Evolutionary conservation across 2,329 filamentous ascomycete species (phyloP).

Genomic region (Fusarium pseudoanthophilum): DNA sequence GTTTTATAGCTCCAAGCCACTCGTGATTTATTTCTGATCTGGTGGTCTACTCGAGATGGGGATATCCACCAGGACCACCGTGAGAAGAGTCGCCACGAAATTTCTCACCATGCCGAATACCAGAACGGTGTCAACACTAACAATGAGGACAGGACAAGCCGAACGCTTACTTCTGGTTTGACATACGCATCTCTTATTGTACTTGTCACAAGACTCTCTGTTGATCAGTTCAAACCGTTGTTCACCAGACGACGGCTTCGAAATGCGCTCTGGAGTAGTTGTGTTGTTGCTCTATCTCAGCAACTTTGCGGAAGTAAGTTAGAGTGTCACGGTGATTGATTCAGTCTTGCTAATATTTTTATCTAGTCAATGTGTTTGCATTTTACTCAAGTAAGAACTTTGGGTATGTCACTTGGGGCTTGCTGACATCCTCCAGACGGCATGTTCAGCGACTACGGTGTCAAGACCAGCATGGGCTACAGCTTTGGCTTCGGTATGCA

Average conservation of each 20-base stretch:
- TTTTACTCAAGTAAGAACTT: conserved; percentile 55
- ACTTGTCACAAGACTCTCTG: conserved; percentile 20
- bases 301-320: conserved; percentile 45
- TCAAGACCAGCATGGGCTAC: conserved; percentile 33
- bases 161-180: conserved; percentile 1
- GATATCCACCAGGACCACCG: not conserved
- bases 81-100: not conserved
- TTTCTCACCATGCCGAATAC: not conserved
- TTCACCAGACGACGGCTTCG: conserved; percentile 19
- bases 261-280: conserved; percentile 43
- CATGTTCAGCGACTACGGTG: conserved; percentile 31
- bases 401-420: rapidly evolving
- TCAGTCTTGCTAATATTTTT: not conserved
- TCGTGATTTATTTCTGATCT: conserved; percentile 52
- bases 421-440: conserved; percentile 17
- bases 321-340: rapidly evolving
- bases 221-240: conserved; percentile 28
- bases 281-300: conserved; percentile 42
- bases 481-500: conserved; percentile 47
- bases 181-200: conserved; percentile 28
- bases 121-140: not conserved
- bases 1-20: conserved; percentile 49
- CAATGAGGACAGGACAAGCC: too few species aligned
- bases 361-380: conserved; percentile 49
- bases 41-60: conserved; percentile 21